These are phyloP conservation scores for Amanita phalloides DNA, from an alignment of 768 basidiomycete species.

Conservation along the genomic window DNA sequence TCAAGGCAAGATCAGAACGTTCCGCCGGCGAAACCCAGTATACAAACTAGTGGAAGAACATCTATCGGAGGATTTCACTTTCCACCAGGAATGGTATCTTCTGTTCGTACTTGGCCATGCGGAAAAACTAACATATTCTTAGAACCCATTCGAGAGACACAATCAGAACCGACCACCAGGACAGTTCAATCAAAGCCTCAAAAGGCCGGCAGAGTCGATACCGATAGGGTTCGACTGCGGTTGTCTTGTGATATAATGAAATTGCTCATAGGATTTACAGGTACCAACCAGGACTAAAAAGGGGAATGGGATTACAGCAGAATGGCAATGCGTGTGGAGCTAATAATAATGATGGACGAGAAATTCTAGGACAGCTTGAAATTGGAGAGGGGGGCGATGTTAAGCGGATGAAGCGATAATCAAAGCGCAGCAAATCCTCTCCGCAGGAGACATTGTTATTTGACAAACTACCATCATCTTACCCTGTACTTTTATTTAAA, in stretches of 20 bases:
- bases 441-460: background rate
- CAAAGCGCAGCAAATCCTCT: background rate
- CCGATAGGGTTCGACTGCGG: constrained; percentile 7
- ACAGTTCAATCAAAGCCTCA: constrained; percentile 14
- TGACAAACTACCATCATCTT: background rate
- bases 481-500: background rate
- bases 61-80: constrained; percentile 41
- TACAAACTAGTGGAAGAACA: constrained; percentile 7
- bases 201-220: constrained; percentile 23
- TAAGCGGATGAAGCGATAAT: constrained; percentile 33
- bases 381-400: constrained; percentile 27
- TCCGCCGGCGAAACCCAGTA: constrained; percentile 1
- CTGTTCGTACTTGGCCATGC: background rate
- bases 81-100: constrained; percentile 31
- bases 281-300: constrained; percentile 9
- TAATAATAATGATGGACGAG: constrained; percentile 14
- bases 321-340: constrained; percentile 12
- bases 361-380: constrained; percentile 26
- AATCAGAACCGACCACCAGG: constrained; percentile 7
- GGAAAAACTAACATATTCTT: background rate
- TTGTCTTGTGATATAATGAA: background rate
- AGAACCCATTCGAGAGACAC: constrained; percentile 10
- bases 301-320: constrained; percentile 28
- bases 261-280: constrained; percentile 8
- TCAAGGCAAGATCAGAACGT: background rate